Evolutionary conservation across 345 rosid genomes (phyloP).

Genomic region (Brassica cretica): DNA sequence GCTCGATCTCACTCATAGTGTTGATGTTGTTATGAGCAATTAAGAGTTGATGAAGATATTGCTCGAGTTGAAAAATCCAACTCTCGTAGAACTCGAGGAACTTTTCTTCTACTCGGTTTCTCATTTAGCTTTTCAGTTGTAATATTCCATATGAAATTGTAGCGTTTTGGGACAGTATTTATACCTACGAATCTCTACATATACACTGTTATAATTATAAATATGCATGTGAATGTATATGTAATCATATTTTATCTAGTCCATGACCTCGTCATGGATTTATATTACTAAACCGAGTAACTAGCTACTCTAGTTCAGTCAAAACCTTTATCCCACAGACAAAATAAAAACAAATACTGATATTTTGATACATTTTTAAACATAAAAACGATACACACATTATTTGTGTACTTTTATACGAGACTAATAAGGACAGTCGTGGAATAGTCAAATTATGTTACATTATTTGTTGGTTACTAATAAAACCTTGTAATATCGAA

Average conservation of each 20-base stretch:
- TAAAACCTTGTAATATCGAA: background rate
- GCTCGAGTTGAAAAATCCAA: conserved; percentile 64
- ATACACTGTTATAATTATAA: background rate
- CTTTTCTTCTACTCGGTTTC: conserved; percentile 44
- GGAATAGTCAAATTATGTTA: background rate
- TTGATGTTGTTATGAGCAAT: conserved; percentile 32
- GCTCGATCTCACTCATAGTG: conserved; percentile 37
- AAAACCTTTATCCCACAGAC: background rate
- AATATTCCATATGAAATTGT: background rate
- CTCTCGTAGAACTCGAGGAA: conserved; percentile 58
- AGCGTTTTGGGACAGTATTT: conserved; percentile 23
- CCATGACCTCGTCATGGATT: background rate
- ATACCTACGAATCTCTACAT: conserved; percentile 28
- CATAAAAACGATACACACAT: background rate
- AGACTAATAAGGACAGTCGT: background rate
- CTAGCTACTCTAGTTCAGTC: background rate
- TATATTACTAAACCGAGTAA: background rate
- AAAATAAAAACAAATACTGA: background rate
- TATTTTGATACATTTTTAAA: background rate
- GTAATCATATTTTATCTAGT: background rate
- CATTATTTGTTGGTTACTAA: background rate
- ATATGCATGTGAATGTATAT: conserved; percentile 12
- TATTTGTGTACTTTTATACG: background rate
- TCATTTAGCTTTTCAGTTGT: conserved; percentile 34
- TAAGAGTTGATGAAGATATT: conserved; percentile 44